These are phyloP conservation scores for Pseudohalonectria lignicola DNA, from an alignment of 2,329 filamentous ascomycete genomes.

Conservation along the genomic window DNA sequence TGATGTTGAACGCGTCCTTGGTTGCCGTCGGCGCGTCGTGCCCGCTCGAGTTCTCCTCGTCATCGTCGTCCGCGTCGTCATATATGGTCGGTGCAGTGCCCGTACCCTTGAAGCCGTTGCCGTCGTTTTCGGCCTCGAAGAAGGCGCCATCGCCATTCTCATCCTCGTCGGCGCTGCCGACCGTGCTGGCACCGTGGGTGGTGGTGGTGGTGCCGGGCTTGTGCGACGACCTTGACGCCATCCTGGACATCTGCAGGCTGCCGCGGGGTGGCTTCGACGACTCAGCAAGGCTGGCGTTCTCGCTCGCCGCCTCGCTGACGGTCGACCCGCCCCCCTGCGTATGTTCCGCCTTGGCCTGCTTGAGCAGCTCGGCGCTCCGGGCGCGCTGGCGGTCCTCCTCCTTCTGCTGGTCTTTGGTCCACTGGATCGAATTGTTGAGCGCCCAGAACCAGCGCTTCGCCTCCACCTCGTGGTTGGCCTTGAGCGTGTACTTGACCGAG, in stretches of 20 bases:
- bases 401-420: conserved; percentile 92
- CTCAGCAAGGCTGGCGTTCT: conserved; percentile 40
- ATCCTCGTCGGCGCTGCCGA: conserved; percentile 37
- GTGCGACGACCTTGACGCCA: conserved; percentile 24
- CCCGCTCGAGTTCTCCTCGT: conserved; percentile 72
- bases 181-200: conserved; percentile 28
- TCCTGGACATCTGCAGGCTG: conserved; percentile 33
- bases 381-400: conserved; percentile 73
- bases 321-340: conserved; percentile 35
- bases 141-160: conserved; percentile 31
- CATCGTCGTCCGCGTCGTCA: conserved; percentile 48
- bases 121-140: conserved; percentile 22
- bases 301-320: conserved; percentile 34
- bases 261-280: conserved; percentile 20
- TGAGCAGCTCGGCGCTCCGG: conserved; percentile 63
- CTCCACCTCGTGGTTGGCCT: conserved; percentile 96
- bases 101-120: conserved; percentile 20
- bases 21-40: conserved; percentile 62
- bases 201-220: conserved; percentile 16
- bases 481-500: conserved; percentile 95
- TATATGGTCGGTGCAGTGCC: conserved; percentile 9
- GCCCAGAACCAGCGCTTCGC: conserved; percentile 99
- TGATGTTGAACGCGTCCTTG: conserved; percentile 95
- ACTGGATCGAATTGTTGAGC: conserved; percentile 96
- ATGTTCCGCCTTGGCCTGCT: conserved; percentile 69